A percentile compares a stretch with the other conserved stretches of the same genome.
These are phyloP conservation scores for Hypomyces rosellus DNA, from an alignment of 2,329 filamentous ascomycete genomes.

Conservation along the genomic window DNA sequence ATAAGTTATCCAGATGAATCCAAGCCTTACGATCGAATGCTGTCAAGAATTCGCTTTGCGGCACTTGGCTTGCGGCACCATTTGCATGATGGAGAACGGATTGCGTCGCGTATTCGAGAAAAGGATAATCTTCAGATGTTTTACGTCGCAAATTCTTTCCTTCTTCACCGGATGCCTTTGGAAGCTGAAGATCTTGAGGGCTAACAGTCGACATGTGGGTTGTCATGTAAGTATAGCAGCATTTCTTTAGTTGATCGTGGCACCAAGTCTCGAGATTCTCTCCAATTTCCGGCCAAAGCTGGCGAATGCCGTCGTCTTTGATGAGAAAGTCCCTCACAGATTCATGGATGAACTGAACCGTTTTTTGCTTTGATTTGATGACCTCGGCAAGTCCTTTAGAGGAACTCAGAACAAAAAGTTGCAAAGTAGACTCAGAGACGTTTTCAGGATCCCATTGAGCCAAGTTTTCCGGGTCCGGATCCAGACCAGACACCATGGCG, in stretches of 20 bases:
- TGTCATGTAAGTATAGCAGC: constrained; percentile 1
- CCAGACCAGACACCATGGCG: constrained; percentile 7
- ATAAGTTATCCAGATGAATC: background rate
- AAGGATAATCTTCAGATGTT: background rate
- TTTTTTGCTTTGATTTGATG: constrained; percentile 19
- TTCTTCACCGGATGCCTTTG: background rate
- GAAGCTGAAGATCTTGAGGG: background rate
- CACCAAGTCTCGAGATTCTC: background rate
- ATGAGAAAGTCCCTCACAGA: constrained; percentile 43
- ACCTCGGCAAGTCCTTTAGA: constrained; percentile 42
- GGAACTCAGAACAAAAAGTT: constrained; percentile 28
- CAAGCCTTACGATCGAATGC: background rate
- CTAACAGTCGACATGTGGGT: background rate
- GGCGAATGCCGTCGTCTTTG: constrained; percentile 23
- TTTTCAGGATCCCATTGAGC: constrained; percentile 19
- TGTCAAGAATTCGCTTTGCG: background rate
- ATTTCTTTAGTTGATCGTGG: constrained; percentile 4
- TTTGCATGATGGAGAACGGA: constrained; percentile 4
- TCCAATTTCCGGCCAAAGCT: constrained; percentile 2
- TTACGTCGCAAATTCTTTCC: background rate
- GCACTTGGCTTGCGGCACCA: background rate
- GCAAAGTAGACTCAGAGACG: constrained; percentile 18
- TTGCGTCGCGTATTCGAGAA: constrained; percentile 3
- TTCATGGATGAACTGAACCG: constrained; percentile 44
- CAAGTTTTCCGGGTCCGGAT: background rate